phyloP scores from a whole-genome alignment of 768 basidiomycete species.

The Trametes meyenii region DNA sequence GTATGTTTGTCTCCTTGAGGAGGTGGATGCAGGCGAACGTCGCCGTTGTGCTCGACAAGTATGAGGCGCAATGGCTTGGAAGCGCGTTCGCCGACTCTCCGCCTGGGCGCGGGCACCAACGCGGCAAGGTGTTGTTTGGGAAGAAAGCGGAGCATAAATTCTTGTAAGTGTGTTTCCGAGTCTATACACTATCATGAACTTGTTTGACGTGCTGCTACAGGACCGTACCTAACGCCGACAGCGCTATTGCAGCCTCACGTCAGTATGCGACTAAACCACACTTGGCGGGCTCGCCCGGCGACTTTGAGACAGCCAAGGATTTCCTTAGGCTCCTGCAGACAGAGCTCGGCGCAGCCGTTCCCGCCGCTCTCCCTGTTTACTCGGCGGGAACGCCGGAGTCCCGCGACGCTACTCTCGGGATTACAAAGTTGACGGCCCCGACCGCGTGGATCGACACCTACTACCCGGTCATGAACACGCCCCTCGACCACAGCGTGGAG shows the following conservation, averaged over 20 bases:
- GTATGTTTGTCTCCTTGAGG: background rate
- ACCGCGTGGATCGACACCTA: constrained; percentile 86
- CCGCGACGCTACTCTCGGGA: constrained; percentile 63
- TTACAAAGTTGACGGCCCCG: constrained; percentile 49
- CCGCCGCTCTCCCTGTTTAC: constrained; percentile 57
- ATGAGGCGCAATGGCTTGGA: constrained; percentile 23
- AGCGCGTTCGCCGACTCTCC: constrained; percentile 23
- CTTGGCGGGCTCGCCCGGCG: constrained; percentile 58
- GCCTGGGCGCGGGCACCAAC: background rate
- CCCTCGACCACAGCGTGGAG: constrained; percentile 66
- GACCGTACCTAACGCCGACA: constrained; percentile 52
- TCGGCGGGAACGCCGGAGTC: constrained; percentile 70
- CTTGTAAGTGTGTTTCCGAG: constrained; percentile 38
- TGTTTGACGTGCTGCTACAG: constrained; percentile 32
- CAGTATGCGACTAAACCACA: constrained; percentile 58
- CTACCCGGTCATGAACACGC: constrained; percentile 85
- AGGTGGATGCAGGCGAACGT: background rate
- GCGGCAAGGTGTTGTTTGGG: constrained; percentile 34
- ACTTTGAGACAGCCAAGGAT: constrained; percentile 62
- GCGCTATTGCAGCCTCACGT: constrained; percentile 54
- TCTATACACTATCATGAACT: background rate
- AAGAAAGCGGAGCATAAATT: constrained; percentile 47
- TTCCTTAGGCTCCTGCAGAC: constrained; percentile 70
- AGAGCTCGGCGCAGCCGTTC: constrained; percentile 55
- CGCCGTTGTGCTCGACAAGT: constrained; percentile 11